phyloP scores from a whole-genome alignment of 2,329 filamentous ascomycete genomes.

The Trichoderma harzianum region DNA sequence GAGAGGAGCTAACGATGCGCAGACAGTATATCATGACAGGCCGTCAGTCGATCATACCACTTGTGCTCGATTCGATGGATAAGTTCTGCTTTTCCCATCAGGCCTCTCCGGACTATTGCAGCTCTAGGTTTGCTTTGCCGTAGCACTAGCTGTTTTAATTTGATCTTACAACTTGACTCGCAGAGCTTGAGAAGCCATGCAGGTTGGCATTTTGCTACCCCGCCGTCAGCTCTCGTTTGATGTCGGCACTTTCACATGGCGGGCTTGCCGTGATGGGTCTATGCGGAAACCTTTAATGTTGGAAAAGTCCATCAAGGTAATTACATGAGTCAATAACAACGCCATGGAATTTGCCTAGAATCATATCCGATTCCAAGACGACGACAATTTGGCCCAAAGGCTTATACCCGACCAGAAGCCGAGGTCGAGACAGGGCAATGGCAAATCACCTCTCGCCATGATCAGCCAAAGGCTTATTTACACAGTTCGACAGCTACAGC shows the following conservation, averaged over 20 bases:
- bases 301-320: not conserved
- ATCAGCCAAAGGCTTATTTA: not conserved
- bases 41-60: slow-evolving; percentile 9
- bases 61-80: not conserved
- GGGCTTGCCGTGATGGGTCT: not conserved
- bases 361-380: not conserved
- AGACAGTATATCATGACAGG: not conserved
- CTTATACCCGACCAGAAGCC: not conserved
- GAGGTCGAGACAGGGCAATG: not conserved
- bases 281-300: not conserved
- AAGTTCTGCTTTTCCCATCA: not conserved
- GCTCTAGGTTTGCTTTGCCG: not conserved
- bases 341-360: not conserved
- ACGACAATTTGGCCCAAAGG: not conserved
- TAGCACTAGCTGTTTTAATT: not conserved
- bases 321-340: not conserved
- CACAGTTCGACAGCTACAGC: not conserved
- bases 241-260: not conserved
- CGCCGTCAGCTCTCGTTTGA: not conserved
- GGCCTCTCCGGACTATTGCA: not conserved
- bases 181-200: not conserved
- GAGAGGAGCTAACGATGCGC: not conserved
- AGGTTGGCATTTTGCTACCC: not conserved
- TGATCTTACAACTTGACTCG: not conserved
- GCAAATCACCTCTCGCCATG: not conserved